Conservation (phyloP, 495 filamentous ascomycete genomes). For the Podospora tetraspora region DNA sequence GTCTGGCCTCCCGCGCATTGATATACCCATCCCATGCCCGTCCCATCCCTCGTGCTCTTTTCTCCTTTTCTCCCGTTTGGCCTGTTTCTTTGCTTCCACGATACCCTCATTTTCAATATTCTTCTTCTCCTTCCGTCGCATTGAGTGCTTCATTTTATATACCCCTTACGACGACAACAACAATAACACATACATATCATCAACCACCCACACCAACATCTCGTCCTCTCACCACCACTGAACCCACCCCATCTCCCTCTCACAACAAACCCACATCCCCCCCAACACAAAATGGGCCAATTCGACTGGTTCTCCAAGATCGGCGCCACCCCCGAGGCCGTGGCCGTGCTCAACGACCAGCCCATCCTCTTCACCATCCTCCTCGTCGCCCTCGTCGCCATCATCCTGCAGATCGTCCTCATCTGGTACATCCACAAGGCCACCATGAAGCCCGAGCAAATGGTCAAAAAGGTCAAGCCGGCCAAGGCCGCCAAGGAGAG, state of each 20-base stretch:
- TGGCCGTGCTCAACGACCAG: slow-evolving; percentile 50
- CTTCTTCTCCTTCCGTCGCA: neutral
- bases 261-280: neutral
- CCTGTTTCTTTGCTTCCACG: slow-evolving; percentile 2
- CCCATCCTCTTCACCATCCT: slow-evolving; percentile 48
- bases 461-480: slow-evolving; percentile 32
- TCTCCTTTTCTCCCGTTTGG: slow-evolving; percentile 4
- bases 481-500: slow-evolving; percentile 23
- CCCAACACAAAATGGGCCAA: slow-evolving; percentile 33
- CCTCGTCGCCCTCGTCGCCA: slow-evolving; percentile 40
- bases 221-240: neutral
- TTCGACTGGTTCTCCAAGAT: slow-evolving; percentile 46
- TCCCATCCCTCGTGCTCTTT: neutral
- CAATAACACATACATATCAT: neutral
- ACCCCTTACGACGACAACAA: neutral
- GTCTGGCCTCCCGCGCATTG: neutral
- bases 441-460: slow-evolving; percentile 49
- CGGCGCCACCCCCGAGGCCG: slow-evolving; percentile 44
- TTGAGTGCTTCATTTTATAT: slow-evolving; percentile 1
- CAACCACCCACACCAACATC: too few relatives aligned
- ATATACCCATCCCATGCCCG: slow-evolving; percentile 4
- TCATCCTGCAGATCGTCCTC: slow-evolving; percentile 38
- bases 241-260: neutral
- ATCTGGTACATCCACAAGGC: slow-evolving; percentile 49
- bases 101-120: slow-evolving; percentile 10